phyloP scores from a whole-genome alignment of 257 asterid species.

The Nyctanthes arbortristis region DNA sequence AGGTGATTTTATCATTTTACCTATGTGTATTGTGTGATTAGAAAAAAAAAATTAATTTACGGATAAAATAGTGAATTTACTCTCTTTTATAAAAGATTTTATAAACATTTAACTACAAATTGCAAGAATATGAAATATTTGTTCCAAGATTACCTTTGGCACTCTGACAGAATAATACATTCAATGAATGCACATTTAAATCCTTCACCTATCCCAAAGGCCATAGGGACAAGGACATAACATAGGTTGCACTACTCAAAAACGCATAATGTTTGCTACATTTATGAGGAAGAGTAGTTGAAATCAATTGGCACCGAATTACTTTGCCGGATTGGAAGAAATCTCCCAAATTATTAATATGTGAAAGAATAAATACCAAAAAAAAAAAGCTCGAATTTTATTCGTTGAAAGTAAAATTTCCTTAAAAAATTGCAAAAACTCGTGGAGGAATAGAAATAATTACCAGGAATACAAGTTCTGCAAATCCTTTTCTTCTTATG shows the following conservation, averaged over 20 bases:
- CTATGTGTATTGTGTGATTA: no score
- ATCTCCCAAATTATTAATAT: background rate
- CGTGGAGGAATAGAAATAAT: background rate
- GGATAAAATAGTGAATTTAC: no score
- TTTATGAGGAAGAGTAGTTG: background rate
- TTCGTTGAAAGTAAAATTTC: background rate
- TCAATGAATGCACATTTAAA: conserved; percentile 11
- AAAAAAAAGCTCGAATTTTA: background rate
- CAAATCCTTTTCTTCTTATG: conserved; percentile 40
- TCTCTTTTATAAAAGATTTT: background rate
- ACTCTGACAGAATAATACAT: conserved; percentile 13
- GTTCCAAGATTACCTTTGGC: background rate
- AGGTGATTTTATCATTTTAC: no score
- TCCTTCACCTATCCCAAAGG: background rate
- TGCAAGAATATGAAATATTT: background rate
- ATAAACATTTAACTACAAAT: no score
- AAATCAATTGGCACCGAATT: background rate
- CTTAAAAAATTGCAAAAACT: background rate
- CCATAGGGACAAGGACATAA: background rate
- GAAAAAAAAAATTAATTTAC: no score
- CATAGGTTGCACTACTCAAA: conserved; percentile 34
- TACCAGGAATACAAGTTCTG: conserved; percentile 68
- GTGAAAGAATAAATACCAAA: background rate
- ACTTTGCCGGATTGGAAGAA: background rate
- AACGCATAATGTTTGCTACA: conserved; percentile 2